Evolutionary conservation across 306 rosid genomes (phyloP).

Genomic region (Quercus alba): DNA sequence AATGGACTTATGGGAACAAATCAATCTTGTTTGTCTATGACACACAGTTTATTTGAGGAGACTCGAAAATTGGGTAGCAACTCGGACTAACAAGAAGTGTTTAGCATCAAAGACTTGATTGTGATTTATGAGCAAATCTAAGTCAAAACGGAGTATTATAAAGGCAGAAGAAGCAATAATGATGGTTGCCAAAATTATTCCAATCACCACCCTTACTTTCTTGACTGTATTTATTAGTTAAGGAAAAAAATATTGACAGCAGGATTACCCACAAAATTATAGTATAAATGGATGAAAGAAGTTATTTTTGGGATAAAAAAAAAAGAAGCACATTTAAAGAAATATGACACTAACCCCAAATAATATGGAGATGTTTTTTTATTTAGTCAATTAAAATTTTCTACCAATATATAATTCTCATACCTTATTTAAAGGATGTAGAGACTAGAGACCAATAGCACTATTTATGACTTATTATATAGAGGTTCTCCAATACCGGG

Average conservation of each 20-base stretch:
- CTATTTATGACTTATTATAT: not conserved
- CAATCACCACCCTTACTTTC: not conserved
- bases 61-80: not conserved
- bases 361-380: slow-evolving; percentile 3
- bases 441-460: not conserved
- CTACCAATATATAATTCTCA: not conserved
- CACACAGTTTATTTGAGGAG: too few relatives aligned
- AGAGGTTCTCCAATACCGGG: not conserved
- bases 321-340: not conserved
- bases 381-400: slow-evolving; percentile 1
- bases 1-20: too few relatives aligned
- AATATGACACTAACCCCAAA: not conserved
- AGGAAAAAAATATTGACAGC: not conserved
- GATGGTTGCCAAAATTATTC: not conserved
- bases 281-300: not conserved
- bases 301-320: not conserved
- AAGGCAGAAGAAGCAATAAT: not conserved
- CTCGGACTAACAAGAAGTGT: not conserved
- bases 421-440: not conserved
- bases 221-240: not conserved
- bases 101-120: not conserved
- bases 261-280: not conserved
- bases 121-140: not conserved
- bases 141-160: not conserved
- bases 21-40: too few relatives aligned